Evolutionary conservation across 1,284 basidiomycete species (phyloP), one percentile per base, ranked within the genome.

Genomic region (Fistulinella staudtii): DNA sequence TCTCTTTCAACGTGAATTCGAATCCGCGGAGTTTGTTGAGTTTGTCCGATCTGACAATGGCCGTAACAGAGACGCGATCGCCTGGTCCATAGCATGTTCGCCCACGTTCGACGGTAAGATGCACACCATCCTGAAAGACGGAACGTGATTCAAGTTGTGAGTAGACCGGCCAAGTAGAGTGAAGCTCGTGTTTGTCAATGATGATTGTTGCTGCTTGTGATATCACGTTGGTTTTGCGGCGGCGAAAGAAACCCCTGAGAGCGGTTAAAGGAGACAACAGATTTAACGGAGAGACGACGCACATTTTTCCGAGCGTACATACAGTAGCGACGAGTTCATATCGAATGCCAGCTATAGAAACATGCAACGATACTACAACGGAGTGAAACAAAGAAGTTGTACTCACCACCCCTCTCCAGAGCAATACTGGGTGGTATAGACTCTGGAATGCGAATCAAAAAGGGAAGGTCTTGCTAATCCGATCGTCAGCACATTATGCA

Each of bases 151-250:
- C 89, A 6, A 79, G 79, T 55, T 87, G 81, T 41, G 81, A 79
- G 63, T 93, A 93, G 34, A 91, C 74, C 1, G 90, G 90, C 91
- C 91, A 94, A 3, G 87, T 84, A 3, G 89, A 87, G 54, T 93
- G 89, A 8, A 93, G 68, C 51, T 93, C 91, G 58, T 93, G 89
- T 65, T 93, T 93, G 70, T 89, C 85, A 55, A 94, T 87, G 49
- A 82, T 78, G 40, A 94, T 82, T 5, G 74, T 68, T 31, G 86
- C 77, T 23, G 76, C 72, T 11, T 79, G 74, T 14, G 80, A 77
- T 34, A 79, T 65, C 37, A 84, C 69, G 49, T 75, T 64, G 28
- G 78, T 70, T 68, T 85, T 78, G 58, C 77, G 72, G 61, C 85
- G 82, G 36, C 87, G 85, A 53, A 93, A 76, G 58, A 90, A 80